These are phyloP conservation scores for Crucihimalaya himalaica DNA, from an alignment of 345 rosid species.

Conservation along the genomic window DNA sequence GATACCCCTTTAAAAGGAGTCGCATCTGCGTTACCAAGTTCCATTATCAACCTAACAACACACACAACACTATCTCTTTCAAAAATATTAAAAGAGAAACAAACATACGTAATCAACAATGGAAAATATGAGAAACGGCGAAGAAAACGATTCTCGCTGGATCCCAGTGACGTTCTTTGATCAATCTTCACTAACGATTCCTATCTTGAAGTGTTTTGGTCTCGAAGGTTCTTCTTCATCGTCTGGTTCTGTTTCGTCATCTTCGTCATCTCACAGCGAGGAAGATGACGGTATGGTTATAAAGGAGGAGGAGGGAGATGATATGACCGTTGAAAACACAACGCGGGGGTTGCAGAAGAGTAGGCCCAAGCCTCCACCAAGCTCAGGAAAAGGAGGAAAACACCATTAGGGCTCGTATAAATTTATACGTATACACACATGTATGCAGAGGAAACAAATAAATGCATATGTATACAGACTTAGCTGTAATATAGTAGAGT, in stretches of 20 bases:
- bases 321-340: conserved; percentile 1
- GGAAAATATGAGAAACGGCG: conserved; percentile 20
- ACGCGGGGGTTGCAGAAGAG: conserved; percentile 2
- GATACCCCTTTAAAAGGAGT: conserved; percentile 22
- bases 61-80: conserved; percentile 1
- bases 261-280: conserved; percentile 7
- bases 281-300: conserved; percentile 4
- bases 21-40: conserved; percentile 19
- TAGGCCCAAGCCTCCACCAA: background rate
- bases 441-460: background rate
- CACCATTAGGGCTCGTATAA: background rate
- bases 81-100: background rate
- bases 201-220: conserved; percentile 30
- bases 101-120: background rate
- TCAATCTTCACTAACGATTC: conserved; percentile 17
- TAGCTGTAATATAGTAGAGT: background rate
- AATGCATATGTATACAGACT: background rate
- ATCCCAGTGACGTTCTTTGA: conserved; percentile 20
- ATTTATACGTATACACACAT: background rate
- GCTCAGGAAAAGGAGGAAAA: conserved; percentile 29
- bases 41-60: conserved; percentile 34
- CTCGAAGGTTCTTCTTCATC: background rate
- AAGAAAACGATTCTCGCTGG: conserved; percentile 21
- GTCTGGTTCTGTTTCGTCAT: background rate
- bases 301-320: conserved; percentile 14